Evolutionary conservation across 495 filamentous ascomycete genomes (phyloP), one percentile per base, ranked within the genome.

Genomic region (Neurospora tetrasperma): DNA sequence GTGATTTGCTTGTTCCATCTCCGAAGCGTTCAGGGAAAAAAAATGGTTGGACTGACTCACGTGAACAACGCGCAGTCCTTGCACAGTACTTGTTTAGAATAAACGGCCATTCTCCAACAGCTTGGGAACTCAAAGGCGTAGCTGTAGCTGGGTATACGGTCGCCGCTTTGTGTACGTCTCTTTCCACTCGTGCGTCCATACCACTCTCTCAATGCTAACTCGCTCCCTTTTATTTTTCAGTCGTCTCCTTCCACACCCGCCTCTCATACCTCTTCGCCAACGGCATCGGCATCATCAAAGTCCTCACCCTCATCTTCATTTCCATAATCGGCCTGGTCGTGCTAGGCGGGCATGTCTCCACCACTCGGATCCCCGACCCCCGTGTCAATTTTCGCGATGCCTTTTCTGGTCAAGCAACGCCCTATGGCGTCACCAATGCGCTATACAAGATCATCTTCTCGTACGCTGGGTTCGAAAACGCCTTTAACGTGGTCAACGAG

Each of bases 401-500:
- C 0, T 91, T 90, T 69, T 79, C 82, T 48, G 87, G 88, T 5
- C 82, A 79, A 3, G 82, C 83, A 0, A 80, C 82, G 3, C 83
- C 81, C 0, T 84, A 85, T 27, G 88, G 85, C 5, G 79, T 88
- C 14, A 87, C 89, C 0, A 88, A 87, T 62, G 89, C 89, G 11
- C 75, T 91, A 31, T 84, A 89, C 73, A 88, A 88, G 69, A 85
- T 92, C 43, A 85, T 90, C 42, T 91, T 90, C 73, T 86, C 89
- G 0, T 92, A 91, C 74, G 76, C 83, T 1, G 89, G 90, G 0
- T 92, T 87, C 69, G 76, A 81, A 44, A 91, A 91, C 74, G 88
- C 89, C 0, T 90, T 91, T 75, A 87, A 88, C 71, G 81, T 92
- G 20, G 88, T 90, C 54, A 90, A 90, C 72, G 90, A 92, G 78